Conservation (phyloP, 768 basidiomycete genomes). For the Lentinula lateritia region DNA sequence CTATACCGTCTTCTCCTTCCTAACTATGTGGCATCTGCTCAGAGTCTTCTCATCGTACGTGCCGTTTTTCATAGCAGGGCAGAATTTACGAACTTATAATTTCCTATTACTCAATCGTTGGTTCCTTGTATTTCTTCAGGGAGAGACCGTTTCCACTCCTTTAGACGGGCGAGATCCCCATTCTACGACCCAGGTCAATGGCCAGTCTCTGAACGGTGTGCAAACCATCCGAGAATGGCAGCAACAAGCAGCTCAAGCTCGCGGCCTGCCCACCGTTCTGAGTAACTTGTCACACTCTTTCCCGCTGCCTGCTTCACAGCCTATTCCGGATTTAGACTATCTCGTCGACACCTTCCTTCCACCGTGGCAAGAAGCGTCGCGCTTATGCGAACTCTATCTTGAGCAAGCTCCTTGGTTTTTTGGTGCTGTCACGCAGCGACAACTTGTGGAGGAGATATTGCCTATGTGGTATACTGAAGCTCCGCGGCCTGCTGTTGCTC, state of each 20-base stretch:
- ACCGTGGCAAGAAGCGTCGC: constrained; percentile 48
- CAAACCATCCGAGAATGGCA: constrained; percentile 5
- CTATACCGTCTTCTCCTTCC: neutral
- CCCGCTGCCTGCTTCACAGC: constrained; percentile 38
- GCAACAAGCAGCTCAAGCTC: constrained; percentile 1
- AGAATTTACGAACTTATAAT: neutral
- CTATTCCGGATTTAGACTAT: constrained; percentile 35
- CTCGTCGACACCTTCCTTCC: constrained; percentile 51
- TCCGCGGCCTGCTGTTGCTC: constrained; percentile 16
- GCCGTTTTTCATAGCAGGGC: neutral
- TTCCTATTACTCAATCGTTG: neutral
- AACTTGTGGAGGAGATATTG: constrained; percentile 61
- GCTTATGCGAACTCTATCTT: constrained; percentile 63
- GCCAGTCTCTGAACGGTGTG: neutral
- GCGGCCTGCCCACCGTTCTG: constrained; percentile 4
- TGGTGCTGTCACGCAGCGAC: constrained; percentile 58
- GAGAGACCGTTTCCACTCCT: neutral
- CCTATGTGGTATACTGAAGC: constrained; percentile 62
- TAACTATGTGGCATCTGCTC: neutral
- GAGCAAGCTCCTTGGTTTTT: constrained; percentile 82
- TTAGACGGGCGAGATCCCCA: neutral
- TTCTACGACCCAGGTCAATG: neutral
- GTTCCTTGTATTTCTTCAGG: neutral
- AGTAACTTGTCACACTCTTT: constrained; percentile 30
- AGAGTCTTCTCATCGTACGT: constrained; percentile 57